Conservation (phyloP, 2,329 filamentous ascomycete genomes). For the Curvularia hawaiiensis region DNA sequence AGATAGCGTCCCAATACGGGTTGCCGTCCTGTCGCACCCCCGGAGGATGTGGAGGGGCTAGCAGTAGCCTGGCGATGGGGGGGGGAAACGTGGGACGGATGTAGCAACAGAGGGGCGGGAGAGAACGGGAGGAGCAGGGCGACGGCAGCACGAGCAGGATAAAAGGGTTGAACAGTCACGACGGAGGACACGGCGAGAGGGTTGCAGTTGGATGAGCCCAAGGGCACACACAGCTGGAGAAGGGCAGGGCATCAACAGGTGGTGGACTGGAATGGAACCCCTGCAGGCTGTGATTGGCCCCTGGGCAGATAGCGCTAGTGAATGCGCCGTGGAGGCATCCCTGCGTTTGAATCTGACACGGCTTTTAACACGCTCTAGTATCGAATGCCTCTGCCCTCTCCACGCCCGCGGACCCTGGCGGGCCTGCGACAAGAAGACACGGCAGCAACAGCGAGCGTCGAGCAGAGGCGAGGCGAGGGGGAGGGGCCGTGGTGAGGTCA, state of each 20-base stretch:
- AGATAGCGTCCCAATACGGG: conserved; percentile 30
- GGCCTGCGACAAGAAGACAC: neutral
- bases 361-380: conserved; percentile 6
- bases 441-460: neutral
- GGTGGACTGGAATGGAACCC: conserved; percentile 12
- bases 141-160: conserved; percentile 1
- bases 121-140: neutral
- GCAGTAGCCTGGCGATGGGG: conserved; percentile 2
- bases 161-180: conserved; percentile 2
- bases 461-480: neutral
- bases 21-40: conserved; percentile 26
- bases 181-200: neutral
- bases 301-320: conserved; percentile 15
- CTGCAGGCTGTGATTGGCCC: conserved; percentile 23
- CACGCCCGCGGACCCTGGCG: neutral
- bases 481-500: too few relatives aligned
- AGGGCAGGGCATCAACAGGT: conserved; percentile 17
- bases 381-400: conserved; percentile 4
- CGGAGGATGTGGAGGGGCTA: conserved; percentile 30
- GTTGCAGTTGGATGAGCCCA: conserved; percentile 15
- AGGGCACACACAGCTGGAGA: conserved; percentile 17
- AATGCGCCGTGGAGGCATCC: conserved; percentile 15
- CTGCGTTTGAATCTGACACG: conserved; percentile 19
- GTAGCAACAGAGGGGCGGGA: conserved; percentile 1
- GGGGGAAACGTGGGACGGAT: neutral